Conservation (phyloP, 1,139 yeast genomes). For the Suhomyces ambrosiae region DNA sequence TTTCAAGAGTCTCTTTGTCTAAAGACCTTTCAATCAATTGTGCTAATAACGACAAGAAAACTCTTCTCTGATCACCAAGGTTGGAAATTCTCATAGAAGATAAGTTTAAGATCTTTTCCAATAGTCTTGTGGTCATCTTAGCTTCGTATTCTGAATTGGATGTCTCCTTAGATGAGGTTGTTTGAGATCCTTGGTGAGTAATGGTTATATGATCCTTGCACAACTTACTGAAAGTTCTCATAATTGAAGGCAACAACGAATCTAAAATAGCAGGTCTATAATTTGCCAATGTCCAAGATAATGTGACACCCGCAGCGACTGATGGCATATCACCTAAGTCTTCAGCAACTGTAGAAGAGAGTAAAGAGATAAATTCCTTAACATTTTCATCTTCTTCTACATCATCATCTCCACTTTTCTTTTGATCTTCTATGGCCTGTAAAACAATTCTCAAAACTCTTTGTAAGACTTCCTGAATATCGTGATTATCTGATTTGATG, state of each 20-base stretch:
- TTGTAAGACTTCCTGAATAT: constrained; percentile 79
- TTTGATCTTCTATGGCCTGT: constrained; percentile 55
- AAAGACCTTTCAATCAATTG: constrained; percentile 88
- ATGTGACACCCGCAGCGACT: constrained; percentile 85
- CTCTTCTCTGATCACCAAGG: constrained; percentile 90
- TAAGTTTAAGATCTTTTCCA: constrained; percentile 76
- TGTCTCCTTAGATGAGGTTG: constrained; percentile 29
- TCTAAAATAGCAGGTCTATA: constrained; percentile 76
- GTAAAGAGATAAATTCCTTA: constrained; percentile 59
- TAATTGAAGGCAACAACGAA: constrained; percentile 68
- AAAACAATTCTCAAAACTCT: constrained; percentile 69
- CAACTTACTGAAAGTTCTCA: constrained; percentile 85
- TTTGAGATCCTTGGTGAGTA: constrained; percentile 50
- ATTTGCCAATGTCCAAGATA: constrained; percentile 81
- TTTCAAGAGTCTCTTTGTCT: constrained; percentile 72
- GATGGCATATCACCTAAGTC: constrained; percentile 82
- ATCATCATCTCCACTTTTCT: constrained; percentile 49
- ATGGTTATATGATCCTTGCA: constrained; percentile 87
- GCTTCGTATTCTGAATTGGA: constrained; percentile 64
- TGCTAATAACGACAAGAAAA: constrained; percentile 81
- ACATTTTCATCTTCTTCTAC: constrained; percentile 61
- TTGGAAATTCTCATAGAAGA: constrained; percentile 79
- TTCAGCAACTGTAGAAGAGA: constrained; percentile 75
- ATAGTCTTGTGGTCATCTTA: constrained; percentile 71
- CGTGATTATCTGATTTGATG: constrained; percentile 79